Percentiles rank a stretch among this genome's conserved stretches.
Conservation (phyloP, 305 asterid species). For the Fraxinus ornus region DNA sequence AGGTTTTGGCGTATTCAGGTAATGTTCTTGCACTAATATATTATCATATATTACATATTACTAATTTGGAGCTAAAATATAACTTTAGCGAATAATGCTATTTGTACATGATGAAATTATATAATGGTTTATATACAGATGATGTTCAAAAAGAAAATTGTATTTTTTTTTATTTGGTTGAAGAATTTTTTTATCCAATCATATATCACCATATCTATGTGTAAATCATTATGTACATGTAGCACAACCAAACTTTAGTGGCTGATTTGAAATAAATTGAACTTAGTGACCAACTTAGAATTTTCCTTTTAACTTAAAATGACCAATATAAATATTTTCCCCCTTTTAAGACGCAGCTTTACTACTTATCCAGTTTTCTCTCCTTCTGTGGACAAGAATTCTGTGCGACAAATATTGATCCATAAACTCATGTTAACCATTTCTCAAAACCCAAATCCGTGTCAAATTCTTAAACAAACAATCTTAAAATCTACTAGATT, state of each 20-base stretch:
- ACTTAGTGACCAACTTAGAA: not conserved
- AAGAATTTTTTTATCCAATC: too few species aligned
- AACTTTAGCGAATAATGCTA: not conserved
- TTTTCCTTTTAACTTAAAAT: not conserved
- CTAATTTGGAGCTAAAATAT: not conserved
- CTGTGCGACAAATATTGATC: not conserved
- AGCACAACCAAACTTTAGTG: not conserved
- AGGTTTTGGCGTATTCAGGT: not conserved
- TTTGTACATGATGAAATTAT: too few species aligned
- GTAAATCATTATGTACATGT: not conserved
- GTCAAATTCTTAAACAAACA: conserved; percentile 16
- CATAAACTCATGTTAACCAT: conserved; percentile 32
- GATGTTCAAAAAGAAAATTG: not conserved
- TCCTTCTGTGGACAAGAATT: conserved; percentile 23
- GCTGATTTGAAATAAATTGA: not conserved
- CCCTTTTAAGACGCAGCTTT: not conserved
- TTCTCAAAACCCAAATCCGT: conserved; percentile 22
- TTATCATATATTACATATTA: not conserved
- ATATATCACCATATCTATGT: not conserved
- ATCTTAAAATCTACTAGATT: conserved; percentile 1
- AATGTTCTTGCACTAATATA: not conserved
- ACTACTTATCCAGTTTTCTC: not conserved
- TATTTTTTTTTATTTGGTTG: not conserved
- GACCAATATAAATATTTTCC: not conserved
- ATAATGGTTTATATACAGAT: too few species aligned